Conservation (phyloP, 2,329 filamentous ascomycete genomes). For the Ophiostoma quercus region DNA sequence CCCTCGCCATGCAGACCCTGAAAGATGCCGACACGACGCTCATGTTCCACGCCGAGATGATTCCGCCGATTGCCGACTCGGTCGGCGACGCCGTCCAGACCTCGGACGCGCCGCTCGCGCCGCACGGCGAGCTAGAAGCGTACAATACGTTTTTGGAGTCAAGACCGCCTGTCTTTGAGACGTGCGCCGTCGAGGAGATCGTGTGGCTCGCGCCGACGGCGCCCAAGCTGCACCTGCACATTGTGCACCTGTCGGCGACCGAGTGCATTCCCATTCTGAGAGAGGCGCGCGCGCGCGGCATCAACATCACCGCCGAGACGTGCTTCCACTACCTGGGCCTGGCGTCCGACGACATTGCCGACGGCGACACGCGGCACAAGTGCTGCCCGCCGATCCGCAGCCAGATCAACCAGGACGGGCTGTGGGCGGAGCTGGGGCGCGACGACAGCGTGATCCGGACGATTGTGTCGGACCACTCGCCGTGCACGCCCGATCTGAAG, state of each 20-base stretch:
- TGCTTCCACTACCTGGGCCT: slow-evolving; percentile 93
- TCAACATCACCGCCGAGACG: slow-evolving; percentile 89
- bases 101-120: slow-evolving; percentile 63
- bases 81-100: slow-evolving; percentile 69
- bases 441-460: slow-evolving; percentile 78
- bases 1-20: slow-evolving; percentile 72
- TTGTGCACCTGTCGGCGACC: slow-evolving; percentile 87
- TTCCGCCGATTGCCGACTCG: slow-evolving; percentile 75
- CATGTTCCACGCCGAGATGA: slow-evolving; percentile 99
- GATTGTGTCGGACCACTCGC: slow-evolving; percentile 91
- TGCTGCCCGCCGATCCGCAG: slow-evolving; percentile 89
- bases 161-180: slow-evolving; percentile 83
- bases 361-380: slow-evolving; percentile 88
- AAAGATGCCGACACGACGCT: slow-evolving; percentile 79
- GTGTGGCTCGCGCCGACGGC: slow-evolving; percentile 74
- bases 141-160: slow-evolving; percentile 92
- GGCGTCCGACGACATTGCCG: slow-evolving; percentile 71
- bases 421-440: slow-evolving; percentile 76
- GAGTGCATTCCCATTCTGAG: slow-evolving; percentile 79
- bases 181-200: slow-evolving; percentile 82
- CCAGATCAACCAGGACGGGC: slow-evolving; percentile 71
- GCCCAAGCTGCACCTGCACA: slow-evolving; percentile 79
- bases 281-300: slow-evolving; percentile 62
- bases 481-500: slow-evolving; percentile 92
- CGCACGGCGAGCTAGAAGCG: slow-evolving; percentile 64